Evolutionary conservation across 805 yeast genomes (phyloP).

Genomic region (Cyberlindnera japonica): DNA sequence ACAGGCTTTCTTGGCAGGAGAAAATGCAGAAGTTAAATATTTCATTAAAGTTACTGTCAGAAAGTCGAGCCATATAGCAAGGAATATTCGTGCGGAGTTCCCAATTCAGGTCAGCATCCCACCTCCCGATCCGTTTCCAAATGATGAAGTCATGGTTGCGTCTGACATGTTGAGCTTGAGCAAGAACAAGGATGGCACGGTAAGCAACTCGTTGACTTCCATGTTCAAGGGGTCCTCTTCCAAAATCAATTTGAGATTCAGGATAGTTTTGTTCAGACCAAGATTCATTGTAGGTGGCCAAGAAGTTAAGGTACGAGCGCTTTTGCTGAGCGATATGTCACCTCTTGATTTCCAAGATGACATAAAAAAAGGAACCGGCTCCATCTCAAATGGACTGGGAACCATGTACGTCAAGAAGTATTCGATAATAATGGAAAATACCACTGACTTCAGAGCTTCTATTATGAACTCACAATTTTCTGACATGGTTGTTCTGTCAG

Average conservation of each 20-base stretch:
- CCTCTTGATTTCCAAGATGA: too few relatives aligned
- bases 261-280: conserved; percentile 4
- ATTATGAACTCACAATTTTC: background rate
- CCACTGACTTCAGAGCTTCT: background rate
- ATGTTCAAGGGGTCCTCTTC: conserved; percentile 1
- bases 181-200: conserved; percentile 7
- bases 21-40: conserved; percentile 5
- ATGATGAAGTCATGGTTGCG: conserved; percentile 7
- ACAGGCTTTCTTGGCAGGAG: background rate
- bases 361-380: too few relatives aligned
- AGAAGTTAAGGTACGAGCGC: background rate
- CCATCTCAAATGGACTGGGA: background rate
- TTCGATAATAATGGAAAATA: background rate
- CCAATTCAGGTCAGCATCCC: conserved; percentile 8
- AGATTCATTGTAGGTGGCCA: conserved; percentile 4
- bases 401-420: conserved; percentile 2
- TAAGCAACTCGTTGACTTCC: background rate
- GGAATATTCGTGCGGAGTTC: conserved; percentile 4
- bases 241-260: background rate
- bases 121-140: conserved; percentile 12
- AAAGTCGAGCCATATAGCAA: background rate
- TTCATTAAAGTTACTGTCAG: conserved; percentile 5
- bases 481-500: background rate
- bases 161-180: conserved; percentile 3
- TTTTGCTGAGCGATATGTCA: background rate